These are phyloP conservation scores for Colletotrichum tamarilloi DNA, from an alignment of 2,329 filamentous ascomycete species.

Conservation along the genomic window DNA sequence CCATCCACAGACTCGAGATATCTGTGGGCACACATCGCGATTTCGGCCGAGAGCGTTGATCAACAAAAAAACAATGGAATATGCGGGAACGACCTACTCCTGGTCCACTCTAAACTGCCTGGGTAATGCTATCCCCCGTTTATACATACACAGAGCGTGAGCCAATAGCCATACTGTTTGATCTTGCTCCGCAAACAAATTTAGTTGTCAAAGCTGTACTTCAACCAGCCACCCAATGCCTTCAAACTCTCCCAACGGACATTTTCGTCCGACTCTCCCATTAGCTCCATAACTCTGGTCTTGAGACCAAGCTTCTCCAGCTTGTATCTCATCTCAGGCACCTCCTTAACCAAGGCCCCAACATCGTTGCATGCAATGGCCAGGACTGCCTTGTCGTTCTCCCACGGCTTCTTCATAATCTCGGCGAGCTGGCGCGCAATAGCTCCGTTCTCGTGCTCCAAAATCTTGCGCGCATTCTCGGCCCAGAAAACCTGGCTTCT, in stretches of 20 bases:
- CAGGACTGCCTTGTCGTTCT: constrained; percentile 86
- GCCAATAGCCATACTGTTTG: constrained; percentile 1
- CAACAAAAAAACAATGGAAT: neutral
- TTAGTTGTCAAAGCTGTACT: constrained; percentile 68
- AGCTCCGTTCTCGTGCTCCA: constrained; percentile 84
- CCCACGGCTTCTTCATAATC: constrained; percentile 79
- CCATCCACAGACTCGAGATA: neutral
- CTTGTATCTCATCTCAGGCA: constrained; percentile 83
- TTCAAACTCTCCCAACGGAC: constrained; percentile 93
- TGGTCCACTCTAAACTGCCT: constrained; percentile 33
- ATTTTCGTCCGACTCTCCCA: constrained; percentile 88
- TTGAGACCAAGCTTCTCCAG: constrained; percentile 89
- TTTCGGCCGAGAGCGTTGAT: constrained; percentile 17
- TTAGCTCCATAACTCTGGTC: constrained; percentile 90
- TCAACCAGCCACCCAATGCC: constrained; percentile 76
- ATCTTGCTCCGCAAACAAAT: neutral
- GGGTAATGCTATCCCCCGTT: constrained; percentile 27
- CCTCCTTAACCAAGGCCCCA: constrained; percentile 87
- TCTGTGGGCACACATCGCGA: neutral
- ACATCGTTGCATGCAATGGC: constrained; percentile 95
- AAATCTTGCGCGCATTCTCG: constrained; percentile 88
- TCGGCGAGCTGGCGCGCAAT: constrained; percentile 85
- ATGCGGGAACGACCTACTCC: constrained; percentile 1
- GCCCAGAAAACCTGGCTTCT: constrained; percentile 89
- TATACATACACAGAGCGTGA: constrained; percentile 28